Percentiles rank a stretch among this genome's conserved stretches.
These are phyloP conservation scores for Alisma plantagoaquatica DNA, from an alignment of 106 monocot species.

Conservation along the genomic window DNA sequence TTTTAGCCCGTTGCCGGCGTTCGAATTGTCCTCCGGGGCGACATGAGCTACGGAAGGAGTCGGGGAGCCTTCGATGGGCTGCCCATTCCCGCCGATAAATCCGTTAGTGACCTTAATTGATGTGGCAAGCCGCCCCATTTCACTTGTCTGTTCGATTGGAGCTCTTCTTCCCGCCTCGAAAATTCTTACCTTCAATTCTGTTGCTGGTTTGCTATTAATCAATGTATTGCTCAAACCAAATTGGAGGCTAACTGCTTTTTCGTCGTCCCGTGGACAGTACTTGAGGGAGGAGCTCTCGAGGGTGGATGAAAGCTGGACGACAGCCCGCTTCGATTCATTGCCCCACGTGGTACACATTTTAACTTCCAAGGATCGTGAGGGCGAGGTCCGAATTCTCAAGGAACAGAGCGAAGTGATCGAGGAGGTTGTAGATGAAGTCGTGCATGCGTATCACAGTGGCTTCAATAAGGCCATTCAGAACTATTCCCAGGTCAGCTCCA, in stretches of 20 bases:
- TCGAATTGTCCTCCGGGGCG: neutral
- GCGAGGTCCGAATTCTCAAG: slow-evolving; percentile 83
- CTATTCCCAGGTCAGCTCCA: slow-evolving; percentile 76
- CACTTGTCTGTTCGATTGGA: no score
- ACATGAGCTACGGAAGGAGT: slow-evolving; percentile 36
- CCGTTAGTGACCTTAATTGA: slow-evolving; percentile 44
- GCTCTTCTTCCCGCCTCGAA: no score
- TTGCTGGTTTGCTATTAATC: neutral
- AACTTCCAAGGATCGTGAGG: slow-evolving; percentile 92
- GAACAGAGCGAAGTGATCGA: slow-evolving; percentile 94
- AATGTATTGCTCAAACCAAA: neutral
- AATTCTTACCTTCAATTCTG: neutral
- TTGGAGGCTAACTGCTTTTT: neutral
- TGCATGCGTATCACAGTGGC: slow-evolving; percentile 99
- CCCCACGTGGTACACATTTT: slow-evolving; percentile 98
- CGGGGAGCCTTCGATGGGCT: slow-evolving; percentile 81
- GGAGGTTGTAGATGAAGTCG: slow-evolving; percentile 98
- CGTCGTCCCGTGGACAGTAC: slow-evolving; percentile 45
- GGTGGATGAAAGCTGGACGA: slow-evolving; percentile 93
- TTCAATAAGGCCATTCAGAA: slow-evolving; percentile 99
- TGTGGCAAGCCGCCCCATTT: no score
- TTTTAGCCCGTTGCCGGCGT: neutral
- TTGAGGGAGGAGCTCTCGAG: slow-evolving; percentile 76
- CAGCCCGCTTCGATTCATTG: slow-evolving; percentile 97
- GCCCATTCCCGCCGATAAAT: slow-evolving; percentile 80